Percentiles rank a stretch among this genome's conserved stretches.
Conservation (phyloP, 768 basidiomycete genomes). For the Lactarius tabidus region DNA sequence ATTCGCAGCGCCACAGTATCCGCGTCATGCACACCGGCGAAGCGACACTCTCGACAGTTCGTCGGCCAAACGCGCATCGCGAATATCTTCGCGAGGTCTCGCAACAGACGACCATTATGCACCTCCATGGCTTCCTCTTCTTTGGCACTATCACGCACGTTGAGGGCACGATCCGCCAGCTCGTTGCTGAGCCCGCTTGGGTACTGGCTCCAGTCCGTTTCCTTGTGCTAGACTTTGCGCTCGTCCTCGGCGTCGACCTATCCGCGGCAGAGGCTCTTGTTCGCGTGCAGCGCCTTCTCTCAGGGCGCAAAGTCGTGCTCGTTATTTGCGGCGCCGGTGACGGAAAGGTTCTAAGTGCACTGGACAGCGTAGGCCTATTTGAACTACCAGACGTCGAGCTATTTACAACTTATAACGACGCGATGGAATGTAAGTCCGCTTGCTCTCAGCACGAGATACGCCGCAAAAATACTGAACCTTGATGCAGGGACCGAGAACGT, state of each 20-base stretch:
- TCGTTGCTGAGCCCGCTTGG: slow-evolving; percentile 72
- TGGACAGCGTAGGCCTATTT: slow-evolving; percentile 76
- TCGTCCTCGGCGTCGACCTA: slow-evolving; percentile 90
- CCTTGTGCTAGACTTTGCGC: slow-evolving; percentile 80
- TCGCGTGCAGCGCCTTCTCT: slow-evolving; percentile 77
- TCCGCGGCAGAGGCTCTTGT: slow-evolving; percentile 95
- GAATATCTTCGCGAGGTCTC: slow-evolving; percentile 91
- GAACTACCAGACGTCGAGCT: slow-evolving; percentile 75
- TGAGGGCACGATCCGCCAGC: slow-evolving; percentile 76
- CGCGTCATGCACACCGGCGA: slow-evolving; percentile 80
- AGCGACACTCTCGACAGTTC: slow-evolving; percentile 83
- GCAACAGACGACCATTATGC: slow-evolving; percentile 83
- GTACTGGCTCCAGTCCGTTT: slow-evolving; percentile 77
- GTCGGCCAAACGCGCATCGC: slow-evolving; percentile 81
- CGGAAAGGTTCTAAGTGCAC: slow-evolving; percentile 62
- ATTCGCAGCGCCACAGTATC: slow-evolving; percentile 81
- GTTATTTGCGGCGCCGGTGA: slow-evolving; percentile 81
- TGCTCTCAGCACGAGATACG: background rate
- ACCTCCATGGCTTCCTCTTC: slow-evolving; percentile 88
- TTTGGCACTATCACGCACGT: slow-evolving; percentile 91
- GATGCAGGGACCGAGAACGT: slow-evolving; percentile 88
- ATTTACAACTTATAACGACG: slow-evolving; percentile 80
- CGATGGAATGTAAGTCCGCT: slow-evolving; percentile 77
- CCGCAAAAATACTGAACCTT: background rate
- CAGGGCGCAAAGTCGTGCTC: slow-evolving; percentile 70